These are phyloP conservation scores for Leccinellum albellum DNA, from an alignment of 768 basidiomycete species.

Conservation along the genomic window DNA sequence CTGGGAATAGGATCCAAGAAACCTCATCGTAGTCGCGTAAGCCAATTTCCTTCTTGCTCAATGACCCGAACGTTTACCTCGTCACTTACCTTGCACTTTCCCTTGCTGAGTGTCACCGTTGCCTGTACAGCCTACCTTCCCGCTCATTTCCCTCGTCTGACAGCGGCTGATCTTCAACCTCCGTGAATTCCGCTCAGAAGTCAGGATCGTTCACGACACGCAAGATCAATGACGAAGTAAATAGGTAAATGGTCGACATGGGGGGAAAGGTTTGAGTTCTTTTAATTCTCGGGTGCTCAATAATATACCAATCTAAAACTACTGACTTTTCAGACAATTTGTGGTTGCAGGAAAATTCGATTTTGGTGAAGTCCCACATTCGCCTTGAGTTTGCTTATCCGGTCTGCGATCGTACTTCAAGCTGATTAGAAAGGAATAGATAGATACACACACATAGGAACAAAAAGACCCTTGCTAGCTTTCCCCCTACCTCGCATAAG, in stretches of 20 bases:
- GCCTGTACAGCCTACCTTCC: constrained; percentile 11
- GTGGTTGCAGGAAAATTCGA: too few relatives aligned
- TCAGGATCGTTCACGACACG: background rate
- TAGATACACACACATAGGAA: too few relatives aligned
- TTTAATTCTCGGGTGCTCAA: too few relatives aligned
- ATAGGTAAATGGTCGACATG: background rate
- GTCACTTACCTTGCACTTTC: background rate
- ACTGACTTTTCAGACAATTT: too few relatives aligned
- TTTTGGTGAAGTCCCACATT: too few relatives aligned
- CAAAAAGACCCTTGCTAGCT: too few relatives aligned
- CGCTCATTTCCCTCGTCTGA: constrained; percentile 12
- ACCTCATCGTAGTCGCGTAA: constrained; percentile 4
- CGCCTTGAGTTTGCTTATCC: too few relatives aligned
- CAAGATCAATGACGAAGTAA: constrained; percentile 7
- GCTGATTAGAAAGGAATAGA: too few relatives aligned
- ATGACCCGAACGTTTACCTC: background rate
- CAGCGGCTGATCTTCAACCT: constrained; percentile 21
- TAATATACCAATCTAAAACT: too few relatives aligned
- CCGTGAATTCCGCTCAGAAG: constrained; percentile 1
- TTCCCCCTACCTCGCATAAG: too few relatives aligned
- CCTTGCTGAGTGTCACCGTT: background rate
- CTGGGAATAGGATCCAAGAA: constrained; percentile 10
- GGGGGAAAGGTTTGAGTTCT: too few relatives aligned
- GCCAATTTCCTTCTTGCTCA: background rate
- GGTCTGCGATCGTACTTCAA: too few relatives aligned